These are phyloP conservation scores for Schwanniomyces pseudopolymorphus DNA, from an alignment of 805 yeast species.

Conservation along the genomic window DNA sequence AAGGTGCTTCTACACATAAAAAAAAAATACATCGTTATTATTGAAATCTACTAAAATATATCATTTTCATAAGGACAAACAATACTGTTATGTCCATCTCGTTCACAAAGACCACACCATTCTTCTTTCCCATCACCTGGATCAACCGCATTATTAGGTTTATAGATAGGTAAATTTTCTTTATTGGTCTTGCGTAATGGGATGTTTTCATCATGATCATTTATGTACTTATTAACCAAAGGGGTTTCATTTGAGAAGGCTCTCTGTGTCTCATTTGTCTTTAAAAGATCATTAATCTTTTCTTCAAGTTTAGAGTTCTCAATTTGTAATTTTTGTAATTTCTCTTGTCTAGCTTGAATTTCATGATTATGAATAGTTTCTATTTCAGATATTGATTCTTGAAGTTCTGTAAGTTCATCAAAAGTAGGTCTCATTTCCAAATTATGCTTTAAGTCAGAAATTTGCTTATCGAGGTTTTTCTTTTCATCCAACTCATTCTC, in stretches of 20 bases:
- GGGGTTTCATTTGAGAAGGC: not conserved
- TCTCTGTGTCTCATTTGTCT: not conserved
- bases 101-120: slow-evolving; percentile 95
- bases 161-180: slow-evolving; percentile 44
- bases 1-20: too few relatives aligned
- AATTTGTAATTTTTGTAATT: slow-evolving; percentile 18
- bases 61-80: slow-evolving; percentile 86
- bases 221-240: not conserved
- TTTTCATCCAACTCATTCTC: slow-evolving; percentile 3
- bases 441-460: slow-evolving; percentile 30
- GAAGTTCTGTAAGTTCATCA: slow-evolving; percentile 43
- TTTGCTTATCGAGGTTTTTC: slow-evolving; percentile 6
- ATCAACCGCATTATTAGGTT: slow-evolving; percentile 51
- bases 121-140: slow-evolving; percentile 70
- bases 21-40: not conserved
- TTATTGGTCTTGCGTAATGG: not conserved
- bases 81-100: slow-evolving; percentile 81
- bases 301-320: slow-evolving; percentile 22
- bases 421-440: slow-evolving; percentile 40
- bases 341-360: slow-evolving; percentile 24
- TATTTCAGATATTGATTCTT: slow-evolving; percentile 42
- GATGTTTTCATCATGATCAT: not conserved
- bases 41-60: slow-evolving; percentile 32
- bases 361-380: slow-evolving; percentile 38
- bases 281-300: slow-evolving; percentile 15